These are phyloP conservation scores for Podaxis pistillaris DNA, from an alignment of 768 basidiomycete genomes.

Conservation along the genomic window DNA sequence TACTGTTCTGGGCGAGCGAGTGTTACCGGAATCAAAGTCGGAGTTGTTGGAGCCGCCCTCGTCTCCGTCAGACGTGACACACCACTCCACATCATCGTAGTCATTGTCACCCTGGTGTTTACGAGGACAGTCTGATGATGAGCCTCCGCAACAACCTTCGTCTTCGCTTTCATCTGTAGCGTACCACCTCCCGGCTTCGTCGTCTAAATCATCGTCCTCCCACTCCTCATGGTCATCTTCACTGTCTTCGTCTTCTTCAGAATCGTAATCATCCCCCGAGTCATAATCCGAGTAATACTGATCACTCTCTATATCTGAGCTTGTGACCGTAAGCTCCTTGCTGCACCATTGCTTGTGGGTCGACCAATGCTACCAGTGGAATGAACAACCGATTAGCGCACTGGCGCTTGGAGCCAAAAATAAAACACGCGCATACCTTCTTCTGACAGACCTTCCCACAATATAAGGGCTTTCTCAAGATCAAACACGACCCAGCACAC, in stretches of 20 bases:
- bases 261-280: too few species aligned
- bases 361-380: too few species aligned
- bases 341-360: too few species aligned
- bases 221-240: not conserved
- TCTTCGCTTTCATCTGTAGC: not conserved
- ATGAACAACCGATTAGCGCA: not conserved
- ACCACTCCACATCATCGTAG: not conserved
- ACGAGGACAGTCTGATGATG: not conserved
- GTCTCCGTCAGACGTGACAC: not conserved
- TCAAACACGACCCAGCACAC: constrained; percentile 2
- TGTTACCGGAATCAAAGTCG: not conserved
- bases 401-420: not conserved
- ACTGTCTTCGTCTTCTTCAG: too few species aligned
- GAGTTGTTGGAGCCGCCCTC: not conserved
- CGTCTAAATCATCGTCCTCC: not conserved
- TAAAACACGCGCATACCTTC: not conserved
- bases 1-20: not conserved
- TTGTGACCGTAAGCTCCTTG: too few species aligned
- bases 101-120: not conserved
- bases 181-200: not conserved
- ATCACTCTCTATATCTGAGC: too few species aligned
- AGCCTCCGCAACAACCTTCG: not conserved
- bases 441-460: constrained; percentile 1
- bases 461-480: constrained; percentile 1
- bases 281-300: too few species aligned